Base-by-base conservation (phyloP, 495 filamentous ascomycete species). In the Talaromyces stipitatus region DNA sequence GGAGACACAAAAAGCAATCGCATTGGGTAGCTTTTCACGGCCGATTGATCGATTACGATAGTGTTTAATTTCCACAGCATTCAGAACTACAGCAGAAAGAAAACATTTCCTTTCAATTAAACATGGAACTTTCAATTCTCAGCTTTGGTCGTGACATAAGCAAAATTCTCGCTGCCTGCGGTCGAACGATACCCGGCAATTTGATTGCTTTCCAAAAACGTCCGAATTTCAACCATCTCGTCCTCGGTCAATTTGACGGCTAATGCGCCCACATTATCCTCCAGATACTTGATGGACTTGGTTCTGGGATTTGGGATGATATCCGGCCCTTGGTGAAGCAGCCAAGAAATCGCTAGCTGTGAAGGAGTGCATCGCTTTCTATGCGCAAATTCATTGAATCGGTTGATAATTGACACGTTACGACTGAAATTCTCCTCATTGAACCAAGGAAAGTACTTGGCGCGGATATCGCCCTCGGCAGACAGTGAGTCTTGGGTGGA, bases 271-370 rank as follows among this genome's bases (percentile, higher is more conserved):
- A 65, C 67, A 59, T 86, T 85, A 63, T 85, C 76, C 29, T 82
- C 80, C 32, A 85, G 61, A 33, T 79, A 79, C 57, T 76, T 72
- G 24, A 75, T 55, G 7, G 67, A 72, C 64, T 73, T 80, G 0
- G 81, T 84, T 7, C 84, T 76, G 4, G 84, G 82, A 59, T 84
- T 82, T 0, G 80, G 77, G 53, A 85, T 72, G 14, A 85, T 68
- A 57, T 82, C 77, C 5, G 73, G 62, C 0, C 82, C 82, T 56
- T 84, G 81, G 20, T 62, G 63, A 51, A 83, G 47, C 50, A 83
- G 32, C 78, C 78, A 24, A 10, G 20, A 11, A 26, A 48, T 18
- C 22, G 45, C 24, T 12, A 48, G 20, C 24, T 48, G 22, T 6
- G 22, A 24, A 48, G 45, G 20, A 48, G 20, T 48, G 24, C 20